Base-by-base conservation (phyloP, 2,329 filamentous ascomycete genomes). In the Cephalotrichum gorgonifer region DNA sequence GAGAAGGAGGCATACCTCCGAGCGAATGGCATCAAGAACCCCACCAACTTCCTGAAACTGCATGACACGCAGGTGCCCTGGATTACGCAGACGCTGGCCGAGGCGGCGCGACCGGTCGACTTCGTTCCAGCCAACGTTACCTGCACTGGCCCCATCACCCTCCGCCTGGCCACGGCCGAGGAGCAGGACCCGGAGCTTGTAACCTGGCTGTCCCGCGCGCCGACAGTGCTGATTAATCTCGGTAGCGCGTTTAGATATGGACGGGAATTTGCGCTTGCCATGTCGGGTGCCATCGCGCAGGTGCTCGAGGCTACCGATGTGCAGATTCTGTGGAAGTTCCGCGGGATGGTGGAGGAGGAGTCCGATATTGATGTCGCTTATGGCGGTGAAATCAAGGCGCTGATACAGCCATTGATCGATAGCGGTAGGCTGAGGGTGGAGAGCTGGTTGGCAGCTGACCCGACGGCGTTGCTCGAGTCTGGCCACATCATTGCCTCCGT, bases 191-290 rank as follows among this genome's bases (percentile, higher is more conserved):
- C 66, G 0, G 65, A 68, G 33, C 56, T 76, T 26, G 61, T 63
- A 1, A 30, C 44, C 0, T 76, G 73, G 73, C 52, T 76, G 14
- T 57, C 58, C 1, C 54, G 56, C 7, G 58, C 56, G 0, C 69
- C 69, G 2, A 76, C 73, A 0, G 57, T 76, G 0, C 60, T 76
- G 14, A 64, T 76, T 8, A 74, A 72, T 47, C 60, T 76, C 0
- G 73, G 74, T 0, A 74, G 69, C 3, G 58, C 64, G 5, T 57
- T 64, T 23, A 53, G 54, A 3, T 60, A 57, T 41, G 51, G 51
- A 22, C 50, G 58, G 45, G 35, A 51, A 2, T 51, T 54, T 12
- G 62, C 61, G 8, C 33, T 14, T 3, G 49, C 41, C 11, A 64
- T 67, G 64, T 54, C 55, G 0, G 33, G 44, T 2, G 60, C 58